Evolutionary conservation across 2,329 filamentous ascomycete genomes (phyloP).

Genomic region (Aureobasidium namibiae): DNA sequence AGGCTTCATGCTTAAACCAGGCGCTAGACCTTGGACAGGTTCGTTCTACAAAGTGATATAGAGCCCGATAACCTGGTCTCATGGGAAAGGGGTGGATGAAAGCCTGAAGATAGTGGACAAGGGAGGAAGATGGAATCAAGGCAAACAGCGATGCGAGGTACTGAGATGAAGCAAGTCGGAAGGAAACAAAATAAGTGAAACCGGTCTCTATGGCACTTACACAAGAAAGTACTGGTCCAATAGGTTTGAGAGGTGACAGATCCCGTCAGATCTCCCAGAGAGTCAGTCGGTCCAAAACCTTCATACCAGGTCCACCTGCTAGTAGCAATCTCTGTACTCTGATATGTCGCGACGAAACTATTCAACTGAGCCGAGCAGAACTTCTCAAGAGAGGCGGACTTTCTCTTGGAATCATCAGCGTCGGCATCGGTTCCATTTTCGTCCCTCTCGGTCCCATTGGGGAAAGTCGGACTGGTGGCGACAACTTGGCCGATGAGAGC

Average conservation of each 20-base stretch:
- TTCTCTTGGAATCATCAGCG: background rate
- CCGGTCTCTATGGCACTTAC: background rate
- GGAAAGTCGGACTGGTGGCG: background rate
- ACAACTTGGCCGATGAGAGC: background rate
- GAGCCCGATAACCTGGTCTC: background rate
- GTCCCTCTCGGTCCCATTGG: background rate
- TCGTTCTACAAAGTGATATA: too few relatives aligned
- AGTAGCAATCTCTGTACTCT: slow-evolving; percentile 12
- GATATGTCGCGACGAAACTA: slow-evolving; percentile 1
- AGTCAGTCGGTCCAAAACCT: slow-evolving; percentile 15
- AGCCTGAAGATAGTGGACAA: background rate
- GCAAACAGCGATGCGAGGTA: background rate
- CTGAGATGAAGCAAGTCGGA: background rate
- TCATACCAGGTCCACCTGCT: slow-evolving; percentile 15
- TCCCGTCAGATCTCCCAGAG: slow-evolving; percentile 11
- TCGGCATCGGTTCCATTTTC: background rate
- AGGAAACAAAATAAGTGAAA: background rate
- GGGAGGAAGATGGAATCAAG: background rate
- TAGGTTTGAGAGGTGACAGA: slow-evolving; percentile 13
- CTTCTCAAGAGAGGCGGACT: background rate
- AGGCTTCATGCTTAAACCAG: background rate
- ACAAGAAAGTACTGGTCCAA: slow-evolving; percentile 14
- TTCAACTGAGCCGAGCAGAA: background rate
- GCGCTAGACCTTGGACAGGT: background rate
- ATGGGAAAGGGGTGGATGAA: background rate